Percentiles rank a stretch among this genome's conserved stretches.
These are phyloP conservation scores for Moesziomyces antarcticus DNA, from an alignment of 1,284 basidiomycete genomes.

Conservation along the genomic window DNA sequence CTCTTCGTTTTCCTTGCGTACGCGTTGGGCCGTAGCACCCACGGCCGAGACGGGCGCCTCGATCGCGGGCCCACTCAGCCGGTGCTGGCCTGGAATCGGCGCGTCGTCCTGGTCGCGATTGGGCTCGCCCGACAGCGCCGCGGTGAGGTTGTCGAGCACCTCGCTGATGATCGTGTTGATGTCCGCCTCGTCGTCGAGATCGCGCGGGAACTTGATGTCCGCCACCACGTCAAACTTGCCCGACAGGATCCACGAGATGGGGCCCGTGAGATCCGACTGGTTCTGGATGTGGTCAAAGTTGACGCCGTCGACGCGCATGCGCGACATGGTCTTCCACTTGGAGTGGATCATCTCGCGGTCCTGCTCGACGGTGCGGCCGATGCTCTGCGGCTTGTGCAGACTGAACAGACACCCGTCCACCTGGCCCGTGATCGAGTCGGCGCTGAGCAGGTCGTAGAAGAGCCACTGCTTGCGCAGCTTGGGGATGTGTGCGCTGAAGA, in stretches of 20 bases:
- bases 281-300: constrained; percentile 96
- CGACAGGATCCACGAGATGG: constrained; percentile 95
- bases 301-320: constrained; percentile 94
- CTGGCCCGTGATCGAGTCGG: constrained; percentile 95
- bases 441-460: constrained; percentile 84
- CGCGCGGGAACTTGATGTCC: constrained; percentile 94
- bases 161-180: constrained; percentile 82
- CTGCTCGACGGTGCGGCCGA: constrained; percentile 85
- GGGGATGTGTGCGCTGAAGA: constrained; percentile 91
- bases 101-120: constrained; percentile 35
- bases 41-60: constrained; percentile 74
- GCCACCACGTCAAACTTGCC: constrained; percentile 95
- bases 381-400: constrained; percentile 94
- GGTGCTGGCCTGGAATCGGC: constrained; percentile 87
- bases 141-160: constrained; percentile 83
- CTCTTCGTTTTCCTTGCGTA: constrained; percentile 54
- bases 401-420: constrained; percentile 98
- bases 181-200: constrained; percentile 81
- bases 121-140: constrained; percentile 52
- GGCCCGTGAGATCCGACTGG: constrained; percentile 78
- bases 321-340: constrained; percentile 91
- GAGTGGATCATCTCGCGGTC: constrained; percentile 67
- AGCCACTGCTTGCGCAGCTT: constrained; percentile 91
- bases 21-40: constrained; percentile 57
- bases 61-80: constrained; percentile 86